Base-by-base conservation (phyloP, 2,329 filamentous ascomycete genomes). In the Trichoderma arundinaceum region DNA sequence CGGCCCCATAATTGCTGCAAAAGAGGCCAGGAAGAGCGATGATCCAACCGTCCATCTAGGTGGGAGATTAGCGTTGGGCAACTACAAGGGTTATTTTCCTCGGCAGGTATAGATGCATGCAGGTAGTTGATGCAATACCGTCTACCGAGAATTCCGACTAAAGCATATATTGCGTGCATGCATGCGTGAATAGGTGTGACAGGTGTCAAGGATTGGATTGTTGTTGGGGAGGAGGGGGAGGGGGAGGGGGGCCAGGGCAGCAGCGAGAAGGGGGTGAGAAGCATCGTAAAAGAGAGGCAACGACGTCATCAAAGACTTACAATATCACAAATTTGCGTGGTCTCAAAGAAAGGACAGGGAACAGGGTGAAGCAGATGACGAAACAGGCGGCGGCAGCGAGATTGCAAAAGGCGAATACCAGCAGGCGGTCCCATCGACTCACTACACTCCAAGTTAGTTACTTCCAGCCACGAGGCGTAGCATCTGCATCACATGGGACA, bases 241-340 rank as follows among this genome's bases (percentile, higher is more conserved):
- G 12, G 43, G 43, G 43, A 35, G 33, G 33, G n/a, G n/a, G n/a
- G 57, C 19, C 48, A 41, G 48, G 38, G 58, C 48, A 61, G 35
- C 4, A 32, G 17, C 15, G 38, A 61, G 33, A 32, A 51, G 19
- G 48, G 58, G 57, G 59, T 64, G 61, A 62, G 35, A 53, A 44
- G 51, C 48, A 62, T 59, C 49, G 57, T 70, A 66, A 68, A 67
- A 39, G 22, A 19, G 53, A 65, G 51, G 19, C 10, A 67, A 52
- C 63, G 53, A 67, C 66, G 51, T 66, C 57, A 63, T 69, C 59
- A 65, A 69, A 71, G 68, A 94, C 94, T 91, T 88, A 98, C 95
- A 98, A 79, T 70, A 96, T 93, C 64, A 94, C 94, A 83, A 99
- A 97, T 84, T 98, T 99, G 79, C 91, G 88, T 71, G 94, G 94